These are phyloP conservation scores for Tolypocladium endophyticum DNA, from an alignment of 2,329 filamentous ascomycete species.

Conservation along the genomic window DNA sequence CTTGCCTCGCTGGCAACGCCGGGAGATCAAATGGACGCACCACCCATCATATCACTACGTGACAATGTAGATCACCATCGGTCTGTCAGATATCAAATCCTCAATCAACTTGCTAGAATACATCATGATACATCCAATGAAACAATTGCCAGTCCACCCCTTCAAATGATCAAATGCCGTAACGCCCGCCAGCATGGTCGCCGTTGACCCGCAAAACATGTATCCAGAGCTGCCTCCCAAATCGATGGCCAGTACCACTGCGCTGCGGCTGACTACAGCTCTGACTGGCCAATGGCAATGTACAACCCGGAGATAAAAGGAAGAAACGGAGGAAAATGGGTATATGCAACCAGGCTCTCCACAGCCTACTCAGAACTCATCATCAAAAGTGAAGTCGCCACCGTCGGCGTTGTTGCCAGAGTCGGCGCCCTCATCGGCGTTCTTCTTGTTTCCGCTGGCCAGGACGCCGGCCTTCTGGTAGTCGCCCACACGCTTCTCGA, in stretches of 20 bases:
- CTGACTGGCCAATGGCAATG: constrained; percentile 11
- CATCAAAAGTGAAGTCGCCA: constrained; percentile 86
- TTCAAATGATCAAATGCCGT: constrained; percentile 1
- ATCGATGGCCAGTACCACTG: neutral
- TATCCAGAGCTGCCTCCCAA: neutral
- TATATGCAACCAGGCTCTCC: constrained; percentile 12
- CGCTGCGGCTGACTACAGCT: neutral
- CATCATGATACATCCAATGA: constrained; percentile 10
- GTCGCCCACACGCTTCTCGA: constrained; percentile 98
- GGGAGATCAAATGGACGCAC: neutral
- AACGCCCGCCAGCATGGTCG: neutral
- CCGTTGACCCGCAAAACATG: neutral
- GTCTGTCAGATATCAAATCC: neutral
- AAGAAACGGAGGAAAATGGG: constrained; percentile 8
- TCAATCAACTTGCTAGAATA: constrained; percentile 4
- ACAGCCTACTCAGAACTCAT: constrained; percentile 71
- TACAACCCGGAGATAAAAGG: constrained; percentile 9
- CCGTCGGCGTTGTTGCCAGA: constrained; percentile 41
- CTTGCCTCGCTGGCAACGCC: neutral
- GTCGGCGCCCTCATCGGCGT: constrained; percentile 36
- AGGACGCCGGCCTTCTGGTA: constrained; percentile 99
- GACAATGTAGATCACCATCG: neutral
- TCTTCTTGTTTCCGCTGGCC: constrained; percentile 71
- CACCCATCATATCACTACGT: neutral
- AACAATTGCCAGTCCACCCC: neutral